phyloP scores from a whole-genome alignment of 2,329 filamentous ascomycete genomes.

The Alternaria longipes region DNA sequence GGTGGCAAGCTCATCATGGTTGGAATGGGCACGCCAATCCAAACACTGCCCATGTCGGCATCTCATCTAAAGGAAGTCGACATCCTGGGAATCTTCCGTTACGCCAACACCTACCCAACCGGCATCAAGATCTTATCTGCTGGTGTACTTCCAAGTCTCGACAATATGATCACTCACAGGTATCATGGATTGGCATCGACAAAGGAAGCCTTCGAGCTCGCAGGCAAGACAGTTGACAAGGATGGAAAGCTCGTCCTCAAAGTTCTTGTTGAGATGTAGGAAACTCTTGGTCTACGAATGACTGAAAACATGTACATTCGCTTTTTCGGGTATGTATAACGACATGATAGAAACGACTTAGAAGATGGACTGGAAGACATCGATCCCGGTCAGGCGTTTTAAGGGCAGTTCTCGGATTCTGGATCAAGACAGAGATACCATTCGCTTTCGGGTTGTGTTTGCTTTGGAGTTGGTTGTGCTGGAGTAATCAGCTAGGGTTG shows the following conservation, averaged over 20 bases:
- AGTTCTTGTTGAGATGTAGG: conserved; percentile 52
- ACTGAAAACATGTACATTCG: conserved; percentile 13
- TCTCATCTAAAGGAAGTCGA: conserved; percentile 66
- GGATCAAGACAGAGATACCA: conserved; percentile 26
- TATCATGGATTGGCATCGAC: conserved; percentile 58
- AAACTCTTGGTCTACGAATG: not conserved
- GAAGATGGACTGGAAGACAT: conserved; percentile 2
- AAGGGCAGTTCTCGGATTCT: conserved; percentile 7
- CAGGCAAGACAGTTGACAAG: conserved; percentile 61
- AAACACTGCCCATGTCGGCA: conserved; percentile 63
- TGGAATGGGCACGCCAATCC: conserved; percentile 65
- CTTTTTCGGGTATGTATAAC: conserved; percentile 6
- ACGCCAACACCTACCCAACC: conserved; percentile 64
- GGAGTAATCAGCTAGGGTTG: not conserved
- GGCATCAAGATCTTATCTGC: conserved; percentile 63
- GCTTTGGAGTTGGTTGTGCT: conserved; percentile 14
- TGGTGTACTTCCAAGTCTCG: conserved; percentile 59
- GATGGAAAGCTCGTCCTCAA: conserved; percentile 63
- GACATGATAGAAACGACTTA: conserved; percentile 21
- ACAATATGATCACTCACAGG: conserved; percentile 64
- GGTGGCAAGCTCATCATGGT: conserved; percentile 65
- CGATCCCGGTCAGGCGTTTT: conserved; percentile 22
- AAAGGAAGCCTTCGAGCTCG: conserved; percentile 62
- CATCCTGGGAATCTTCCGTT: conserved; percentile 66
- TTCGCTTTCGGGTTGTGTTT: conserved; percentile 14